Evolutionary conservation across 345 rosid species (phyloP), one percentile per base, ranked within the genome.

Genomic region (Populus davidiana): DNA sequence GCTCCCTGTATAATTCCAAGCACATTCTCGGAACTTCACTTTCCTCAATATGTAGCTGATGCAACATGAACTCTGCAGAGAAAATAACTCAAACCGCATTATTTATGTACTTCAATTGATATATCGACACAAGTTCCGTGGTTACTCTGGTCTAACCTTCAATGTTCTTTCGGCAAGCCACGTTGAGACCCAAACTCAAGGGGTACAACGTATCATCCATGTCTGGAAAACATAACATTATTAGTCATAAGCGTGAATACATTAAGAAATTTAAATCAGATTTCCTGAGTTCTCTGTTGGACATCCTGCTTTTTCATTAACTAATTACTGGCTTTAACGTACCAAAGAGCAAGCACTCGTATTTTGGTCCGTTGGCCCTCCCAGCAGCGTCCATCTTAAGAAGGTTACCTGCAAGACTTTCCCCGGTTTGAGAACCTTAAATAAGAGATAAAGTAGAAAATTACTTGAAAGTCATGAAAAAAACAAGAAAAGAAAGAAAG

Each of bases 161-260:
- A 20, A 92, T 92, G 81, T 95, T 93, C 29, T 77, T 87, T 77
- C 97, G 96, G 79, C 99, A 93, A 73, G 93, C 94, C 84, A 92
- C 72, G 87, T 92, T 95, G 84, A 93, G 72, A 59, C 96, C 97
- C 0, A 85, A 68, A 83, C 94, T 92, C 80, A 87, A 35, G 62
- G 99, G 96, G 74, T 95, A 95, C 10, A 95, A 66, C 64, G 96
- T 93, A 81, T 93, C 98, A 78, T 95, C 99, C 94, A 93, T 59
- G 83, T 95, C 99, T 94, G 86, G 33, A 82, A 77, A 77, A 69
- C 71, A 75, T 21, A 31, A 41, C 65, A 31, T 5, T 18, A 43
- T n/a, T 25, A 39, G n/a, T 6, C n/a, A 44, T 21, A 9, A 29
- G 12, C 4, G 9, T 39, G 52, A 25, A 25, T 11, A 75, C 73